Evolutionary conservation across 2,329 filamentous ascomycete genomes (phyloP), one percentile per base, ranked within the genome.

Genomic region (Phaeosphaeriaceae sp.): DNA sequence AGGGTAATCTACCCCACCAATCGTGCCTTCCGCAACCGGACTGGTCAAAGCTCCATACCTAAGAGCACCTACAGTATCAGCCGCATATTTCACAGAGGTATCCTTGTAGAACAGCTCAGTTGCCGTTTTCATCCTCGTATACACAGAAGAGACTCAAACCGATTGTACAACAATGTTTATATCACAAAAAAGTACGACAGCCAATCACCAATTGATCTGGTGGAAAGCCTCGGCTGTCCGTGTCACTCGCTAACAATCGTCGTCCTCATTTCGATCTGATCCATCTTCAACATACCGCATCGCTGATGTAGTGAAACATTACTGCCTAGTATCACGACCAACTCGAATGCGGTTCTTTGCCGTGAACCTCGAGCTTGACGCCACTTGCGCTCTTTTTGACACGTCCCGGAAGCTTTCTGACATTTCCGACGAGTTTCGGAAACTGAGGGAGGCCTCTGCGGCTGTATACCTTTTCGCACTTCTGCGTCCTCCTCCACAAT

Each of bases 1-100:
- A 46, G 46, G 68, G 65, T 67, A 67, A 53, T n/a, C 67, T 58
- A 50, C 53, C 53, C 53, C 53, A 49, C 53, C 32, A 55, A 11
- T 50, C 47, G 47, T 35, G 23, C 63, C 64, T 67, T 63, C 64
- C 66, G 63, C 60, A 30, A 50, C 50, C 53, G 53, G 53, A 49
- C 42, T 50, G 53, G 53, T 44, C 53, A 50, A 55, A 55, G 53
- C 53, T 49, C 51, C 22, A 19, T 49, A 19, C n/a, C 13, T 19
- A 19, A 8, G 5, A 30, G n/a, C 24, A 49, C 15, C 47, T 5
- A 30, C 13, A 40, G 35, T 15, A 40, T 40, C 35, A 40, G 35
- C 35, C 35, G 35, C 35, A 40, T n/a, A 19, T 3, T 9, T 19
- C 15, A 19, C 19, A n/a, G 2, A 17, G 47, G n/a, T 6, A 26